Conservation (phyloP, 1,284 basidiomycete species). For the Cystobasidium slooffiae region DNA sequence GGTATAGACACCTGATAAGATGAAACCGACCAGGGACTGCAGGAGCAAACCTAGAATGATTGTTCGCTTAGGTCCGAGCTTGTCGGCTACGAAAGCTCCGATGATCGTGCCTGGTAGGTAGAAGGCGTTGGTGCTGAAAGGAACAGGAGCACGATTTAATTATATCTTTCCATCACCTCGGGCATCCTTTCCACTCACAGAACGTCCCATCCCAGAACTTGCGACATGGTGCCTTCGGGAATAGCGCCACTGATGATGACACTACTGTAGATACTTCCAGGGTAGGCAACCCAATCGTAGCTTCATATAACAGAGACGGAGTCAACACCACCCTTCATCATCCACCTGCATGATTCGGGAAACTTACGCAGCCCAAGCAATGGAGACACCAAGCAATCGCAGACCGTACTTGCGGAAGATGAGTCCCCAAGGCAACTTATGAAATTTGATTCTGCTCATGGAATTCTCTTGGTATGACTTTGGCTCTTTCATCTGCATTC, state of each 20-base stretch:
- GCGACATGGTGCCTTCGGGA: slow-evolving; percentile 31
- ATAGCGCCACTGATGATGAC: slow-evolving; percentile 67
- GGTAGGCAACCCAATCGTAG: slow-evolving; percentile 55
- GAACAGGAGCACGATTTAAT: too few species aligned
- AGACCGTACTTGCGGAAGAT: slow-evolving; percentile 80
- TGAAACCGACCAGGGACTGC: slow-evolving; percentile 71
- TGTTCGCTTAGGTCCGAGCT: slow-evolving; percentile 49
- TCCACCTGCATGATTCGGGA: too few species aligned
- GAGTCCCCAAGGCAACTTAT: slow-evolving; percentile 73
- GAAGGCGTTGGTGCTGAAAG: slow-evolving; percentile 58
- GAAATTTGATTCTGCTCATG: slow-evolving; percentile 67
- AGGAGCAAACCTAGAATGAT: slow-evolving; percentile 48
- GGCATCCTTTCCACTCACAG: too few species aligned
- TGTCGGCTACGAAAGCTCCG: slow-evolving; percentile 68
- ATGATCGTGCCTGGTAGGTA: slow-evolving; percentile 62
- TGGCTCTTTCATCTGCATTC: slow-evolving; percentile 81
- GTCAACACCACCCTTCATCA: too few species aligned
- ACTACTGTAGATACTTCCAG: slow-evolving; percentile 81
- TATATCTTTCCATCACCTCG: too few species aligned
- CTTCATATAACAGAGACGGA: neutral
- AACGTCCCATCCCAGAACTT: slow-evolving; percentile 25
- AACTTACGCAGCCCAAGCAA: slow-evolving; percentile 72
- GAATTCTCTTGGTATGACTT: slow-evolving; percentile 70
- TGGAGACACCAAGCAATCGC: slow-evolving; percentile 69
- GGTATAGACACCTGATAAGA: slow-evolving; percentile 62